phyloP scores from a whole-genome alignment of 306 rosid species.

The Albizia julibrissin region DNA sequence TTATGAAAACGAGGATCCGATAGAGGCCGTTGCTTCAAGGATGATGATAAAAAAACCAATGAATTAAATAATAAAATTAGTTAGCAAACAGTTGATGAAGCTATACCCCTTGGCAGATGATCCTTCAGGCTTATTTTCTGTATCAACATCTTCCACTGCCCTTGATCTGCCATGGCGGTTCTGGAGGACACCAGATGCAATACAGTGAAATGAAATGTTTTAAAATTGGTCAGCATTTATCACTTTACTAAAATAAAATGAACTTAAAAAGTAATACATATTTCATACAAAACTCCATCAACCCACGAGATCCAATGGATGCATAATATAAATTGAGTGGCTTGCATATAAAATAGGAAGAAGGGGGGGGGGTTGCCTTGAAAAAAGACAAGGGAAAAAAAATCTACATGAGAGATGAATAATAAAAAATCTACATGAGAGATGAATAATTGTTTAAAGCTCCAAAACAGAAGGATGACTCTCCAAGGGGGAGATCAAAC shows the following conservation, averaged over 20 bases:
- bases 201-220: conserved; percentile 8
- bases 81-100: conserved; percentile 20
- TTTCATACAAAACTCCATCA: conserved; percentile 18
- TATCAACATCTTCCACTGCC: conserved; percentile 40
- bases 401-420: neutral
- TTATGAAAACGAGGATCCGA: neutral
- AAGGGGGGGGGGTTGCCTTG: neutral
- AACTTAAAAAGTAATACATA: conserved; percentile 18
- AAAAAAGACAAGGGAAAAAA: neutral
- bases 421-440: neutral
- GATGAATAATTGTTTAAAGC: neutral
- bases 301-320: neutral
- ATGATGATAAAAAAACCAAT: neutral
- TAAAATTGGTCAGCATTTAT: conserved; percentile 10
- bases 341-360: neutral
- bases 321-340: neutral
- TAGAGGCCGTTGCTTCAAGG: neutral
- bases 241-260: conserved; percentile 16
- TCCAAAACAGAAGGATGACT: neutral
- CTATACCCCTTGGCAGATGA: conserved; percentile 56
- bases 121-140: conserved; percentile 42
- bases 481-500: conserved; percentile 4
- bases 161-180: conserved; percentile 71
- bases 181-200: conserved; percentile 46
- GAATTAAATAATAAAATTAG: neutral